phyloP scores from a whole-genome alignment of 768 basidiomycete species.

The Leccinum arenicola region DNA sequence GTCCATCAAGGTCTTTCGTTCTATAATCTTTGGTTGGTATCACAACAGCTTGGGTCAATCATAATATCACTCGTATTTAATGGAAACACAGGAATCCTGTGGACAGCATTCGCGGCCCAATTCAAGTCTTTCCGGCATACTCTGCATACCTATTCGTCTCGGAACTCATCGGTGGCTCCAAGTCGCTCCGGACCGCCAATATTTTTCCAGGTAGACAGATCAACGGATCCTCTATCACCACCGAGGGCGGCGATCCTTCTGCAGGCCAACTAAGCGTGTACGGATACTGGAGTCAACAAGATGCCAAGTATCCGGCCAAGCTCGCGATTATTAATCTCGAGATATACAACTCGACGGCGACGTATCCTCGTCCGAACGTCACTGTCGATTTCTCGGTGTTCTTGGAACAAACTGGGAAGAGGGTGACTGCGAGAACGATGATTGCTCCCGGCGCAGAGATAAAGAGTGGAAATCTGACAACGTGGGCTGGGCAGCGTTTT shows the following conservation, averaged over 20 bases:
- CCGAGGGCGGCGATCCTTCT: constrained; percentile 45
- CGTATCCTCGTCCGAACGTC: constrained; percentile 38
- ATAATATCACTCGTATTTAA: not conserved
- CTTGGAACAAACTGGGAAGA: constrained; percentile 25
- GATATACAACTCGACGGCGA: constrained; percentile 48
- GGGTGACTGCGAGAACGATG: constrained; percentile 39
- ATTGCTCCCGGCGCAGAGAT: constrained; percentile 50
- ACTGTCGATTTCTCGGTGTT: constrained; percentile 47
- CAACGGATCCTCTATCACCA: constrained; percentile 53
- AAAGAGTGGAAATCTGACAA: constrained; percentile 40
- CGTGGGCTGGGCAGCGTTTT: constrained; percentile 52
- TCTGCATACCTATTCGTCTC: constrained; percentile 50
- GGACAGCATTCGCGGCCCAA: constrained; percentile 45
- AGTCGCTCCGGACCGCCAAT: constrained; percentile 43
- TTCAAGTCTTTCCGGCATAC: constrained; percentile 54
- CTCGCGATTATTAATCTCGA: constrained; percentile 49
- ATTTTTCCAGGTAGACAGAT: constrained; percentile 50
- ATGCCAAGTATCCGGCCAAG: constrained; percentile 38
- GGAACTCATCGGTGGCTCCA: constrained; percentile 46
- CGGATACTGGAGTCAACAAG: constrained; percentile 44
- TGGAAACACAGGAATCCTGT: constrained; percentile 42
- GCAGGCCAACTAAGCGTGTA: constrained; percentile 50
- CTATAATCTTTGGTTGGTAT: constrained; percentile 45
- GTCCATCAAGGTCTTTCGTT: constrained; percentile 49
- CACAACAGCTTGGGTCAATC: not conserved